A percentile compares a stretch with the other conserved stretches of the same genome.
Conservation (phyloP, 768 basidiomycete genomes). For the Tulasnella sp. region DNA sequence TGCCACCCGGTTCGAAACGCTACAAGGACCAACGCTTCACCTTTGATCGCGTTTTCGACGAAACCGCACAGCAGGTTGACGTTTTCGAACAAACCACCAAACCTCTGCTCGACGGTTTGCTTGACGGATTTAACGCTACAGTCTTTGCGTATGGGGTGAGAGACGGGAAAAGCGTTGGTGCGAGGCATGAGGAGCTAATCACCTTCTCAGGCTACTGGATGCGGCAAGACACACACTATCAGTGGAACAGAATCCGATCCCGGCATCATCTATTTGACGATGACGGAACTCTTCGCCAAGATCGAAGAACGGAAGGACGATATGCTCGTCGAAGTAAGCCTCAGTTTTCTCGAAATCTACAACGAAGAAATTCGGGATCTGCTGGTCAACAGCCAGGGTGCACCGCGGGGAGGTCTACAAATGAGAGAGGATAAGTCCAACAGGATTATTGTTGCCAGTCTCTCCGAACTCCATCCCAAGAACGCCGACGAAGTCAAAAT, state of each 20-base stretch:
- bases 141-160: constrained; percentile 97
- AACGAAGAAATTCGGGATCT: constrained; percentile 98
- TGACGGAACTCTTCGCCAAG: constrained; percentile 90
- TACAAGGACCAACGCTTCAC: constrained; percentile 97
- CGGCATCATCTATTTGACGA: constrained; percentile 91
- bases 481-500: constrained; percentile 89
- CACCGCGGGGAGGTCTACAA: constrained; percentile 74
- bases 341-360: constrained; percentile 97
- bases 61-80: constrained; percentile 67
- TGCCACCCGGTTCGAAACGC: constrained; percentile 78
- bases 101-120: constrained; percentile 68
- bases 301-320: constrained; percentile 83
- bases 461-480: constrained; percentile 67
- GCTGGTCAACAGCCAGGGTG: constrained; percentile 54
- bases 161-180: constrained; percentile 19
- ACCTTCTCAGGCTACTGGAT: constrained; percentile 82
- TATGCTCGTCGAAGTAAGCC: constrained; percentile 72
- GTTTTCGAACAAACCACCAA: constrained; percentile 80
- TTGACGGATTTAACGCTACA: constrained; percentile 94
- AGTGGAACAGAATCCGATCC: constrained; percentile 80
- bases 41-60: constrained; percentile 87
- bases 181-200: not conserved
- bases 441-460: constrained; percentile 69
- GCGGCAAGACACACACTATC: constrained; percentile 98
- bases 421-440: constrained; percentile 84